Conservation (phyloP, 140 eudicot genomes). For the Senecio squalidus region DNA sequence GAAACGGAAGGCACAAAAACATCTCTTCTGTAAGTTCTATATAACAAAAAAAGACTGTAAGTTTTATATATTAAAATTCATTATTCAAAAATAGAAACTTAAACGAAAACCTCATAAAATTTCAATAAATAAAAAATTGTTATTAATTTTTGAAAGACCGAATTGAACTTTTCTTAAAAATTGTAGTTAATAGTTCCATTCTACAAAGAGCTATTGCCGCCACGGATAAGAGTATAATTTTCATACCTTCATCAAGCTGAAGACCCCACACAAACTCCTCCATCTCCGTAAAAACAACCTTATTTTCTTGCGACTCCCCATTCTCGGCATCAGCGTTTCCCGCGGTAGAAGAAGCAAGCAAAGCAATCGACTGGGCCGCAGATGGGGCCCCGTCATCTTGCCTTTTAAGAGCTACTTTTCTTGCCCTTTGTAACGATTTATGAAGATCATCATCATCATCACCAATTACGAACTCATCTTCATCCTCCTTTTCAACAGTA, state of each 20-base stretch:
- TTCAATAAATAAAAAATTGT: too few relatives aligned
- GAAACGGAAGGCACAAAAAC: not conserved
- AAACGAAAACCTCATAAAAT: too few relatives aligned
- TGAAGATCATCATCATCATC: slow-evolving; percentile 90
- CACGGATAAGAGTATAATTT: not conserved
- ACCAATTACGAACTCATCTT: slow-evolving; percentile 55
- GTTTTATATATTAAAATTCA: too few relatives aligned
- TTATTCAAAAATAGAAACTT: too few relatives aligned
- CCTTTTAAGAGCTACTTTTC: slow-evolving; percentile 71
- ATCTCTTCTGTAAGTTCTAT: too few relatives aligned
- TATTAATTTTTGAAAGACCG: too few relatives aligned
- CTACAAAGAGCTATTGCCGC: too few relatives aligned
- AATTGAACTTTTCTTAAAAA: too few relatives aligned
- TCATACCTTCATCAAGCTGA: slow-evolving; percentile 82
- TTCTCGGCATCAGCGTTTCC: slow-evolving; percentile 28
- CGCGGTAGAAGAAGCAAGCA: slow-evolving; percentile 51
- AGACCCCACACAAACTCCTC: slow-evolving; percentile 98
- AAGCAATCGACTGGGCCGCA: slow-evolving; percentile 48
- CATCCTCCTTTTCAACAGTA: slow-evolving; percentile 43
- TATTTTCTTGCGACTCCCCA: slow-evolving; percentile 66
- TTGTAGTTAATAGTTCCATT: too few relatives aligned
- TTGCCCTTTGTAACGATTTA: slow-evolving; percentile 71
- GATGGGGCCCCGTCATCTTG: slow-evolving; percentile 35
- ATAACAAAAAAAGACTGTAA: too few relatives aligned
- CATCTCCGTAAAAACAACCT: slow-evolving; percentile 92